Base-by-base conservation (phyloP, 1,284 basidiomycete genomes). In the Kwoniella shivajii region DNA sequence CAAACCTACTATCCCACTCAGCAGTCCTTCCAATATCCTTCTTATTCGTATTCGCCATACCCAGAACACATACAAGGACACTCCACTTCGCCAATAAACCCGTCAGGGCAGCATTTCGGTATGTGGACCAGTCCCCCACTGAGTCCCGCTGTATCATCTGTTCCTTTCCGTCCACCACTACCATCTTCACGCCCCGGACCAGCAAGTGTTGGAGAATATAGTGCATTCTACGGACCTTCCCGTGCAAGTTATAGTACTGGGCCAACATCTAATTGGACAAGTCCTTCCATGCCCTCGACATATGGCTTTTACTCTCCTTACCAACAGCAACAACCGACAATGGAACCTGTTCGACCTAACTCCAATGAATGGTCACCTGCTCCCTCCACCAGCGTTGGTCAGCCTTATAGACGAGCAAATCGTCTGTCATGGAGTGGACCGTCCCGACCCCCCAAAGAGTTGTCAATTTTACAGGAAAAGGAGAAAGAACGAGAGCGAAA, bases 401-500 rank as follows among this genome's bases (percentile, higher is more conserved):
- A 43, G 42, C 36, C 44, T 29, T 46, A 18, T 33, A 39, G 52
- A 3, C 36, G 44, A 22, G 27, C 46, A 26, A 26, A 29, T 20
- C 33, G 65, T 26, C 48, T 55, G 43, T 61, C 60, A 6, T 65
- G 64, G 61, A 61, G 50, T 50, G 64, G 67, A 10, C 61, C 63
- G 11, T 54, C 50, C 26, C 41, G 53, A 30, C 41, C 39, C 16
- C 43, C 45, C 9, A 36, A 30, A 22, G 54, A 56, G 4, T 20
- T 16, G 20, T 13, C 39, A 10, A 38, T 24, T 6, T 30, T 51
- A 26, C 50, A 30, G 16, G 52, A 57, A 50, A 62, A 62, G 46
- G 66, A 68, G 44, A 43, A 53, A 7, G 43, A 43, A 22, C 52
- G 63, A 31, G 72, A 72, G 57, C 60, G 77, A 42, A 78, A 77